Base-by-base conservation (phyloP, 2,329 filamentous ascomycete genomes). In the Xylaria sp. region DNA sequence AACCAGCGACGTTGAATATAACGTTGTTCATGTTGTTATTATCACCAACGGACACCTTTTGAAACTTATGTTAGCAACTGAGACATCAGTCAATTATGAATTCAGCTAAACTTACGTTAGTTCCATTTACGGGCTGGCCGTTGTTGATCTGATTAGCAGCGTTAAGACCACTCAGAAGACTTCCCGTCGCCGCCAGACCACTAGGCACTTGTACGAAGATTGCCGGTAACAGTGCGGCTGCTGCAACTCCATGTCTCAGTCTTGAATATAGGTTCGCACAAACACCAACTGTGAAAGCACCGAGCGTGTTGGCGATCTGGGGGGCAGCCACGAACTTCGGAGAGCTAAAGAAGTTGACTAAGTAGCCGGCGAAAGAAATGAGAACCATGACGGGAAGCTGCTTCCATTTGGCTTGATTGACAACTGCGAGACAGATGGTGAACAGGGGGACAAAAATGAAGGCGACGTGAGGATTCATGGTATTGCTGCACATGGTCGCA, bases 321-420 rank as follows among this genome's bases (percentile, higher is more conserved):
- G 91, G 88, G 68, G 92, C 93, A 28, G 86, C 87, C 6, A 83
- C 81, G 76, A 95, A 93, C 46, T 84, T 87, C 28, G 85, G 82
- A 18, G 87, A 86, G 55, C 87, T 89, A 80, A 91, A 94, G 80
- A 88, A 93, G 76, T 92, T 94, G 72, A 93, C 90, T 3, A 93
- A 80, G 76, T 94, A 95, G 3, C 93, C 93, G 0, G 87, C 84
- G 65, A 92, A 87, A 1, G 92, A 88, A 63, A 96, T 93, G 55
- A 90, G 45, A 2, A 93, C 80, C 92, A 95, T 95, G 60, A 92
- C 84, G 0, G 93, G 93, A 72, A 91, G 88, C 77, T 96, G 93
- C 72, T 89, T 91, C 87, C 89, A 93, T 78, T 93, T 93, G 45
- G 91, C 92, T 73, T 94, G 91, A 77, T 94, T 94, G 77, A 94